Conservation (phyloP, 164 flowering plant species). For the Tetrastigma voinierianum region DNA sequence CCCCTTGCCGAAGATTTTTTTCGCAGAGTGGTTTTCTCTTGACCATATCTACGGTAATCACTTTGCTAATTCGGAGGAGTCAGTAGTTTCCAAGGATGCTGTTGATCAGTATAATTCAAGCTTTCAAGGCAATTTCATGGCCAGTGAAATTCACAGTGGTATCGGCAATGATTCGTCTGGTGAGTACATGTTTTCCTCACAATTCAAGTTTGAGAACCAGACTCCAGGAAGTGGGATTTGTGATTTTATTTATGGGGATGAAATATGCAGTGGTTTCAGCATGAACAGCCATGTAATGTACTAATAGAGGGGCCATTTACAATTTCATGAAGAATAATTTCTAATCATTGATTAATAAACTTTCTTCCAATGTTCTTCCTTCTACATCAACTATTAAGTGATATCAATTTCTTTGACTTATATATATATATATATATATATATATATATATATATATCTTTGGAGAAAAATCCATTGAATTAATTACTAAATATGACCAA, state of each 20-base stretch:
- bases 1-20: conserved; percentile 57
- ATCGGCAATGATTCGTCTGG: background rate
- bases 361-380: no score
- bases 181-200: conserved; percentile 18
- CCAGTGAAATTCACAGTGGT: conserved; percentile 20
- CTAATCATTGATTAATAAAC: no score
- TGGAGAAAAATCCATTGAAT: no score
- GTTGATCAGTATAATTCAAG: conserved; percentile 7
- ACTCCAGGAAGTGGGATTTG: conserved; percentile 24
- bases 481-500: no score
- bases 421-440: no score
- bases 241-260: conserved; percentile 33
- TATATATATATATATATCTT: no score
- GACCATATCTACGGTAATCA: conserved; percentile 19
- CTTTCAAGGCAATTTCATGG: conserved; percentile 8
- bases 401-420: no score
- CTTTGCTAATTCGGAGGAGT: conserved; percentile 7
- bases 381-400: no score
- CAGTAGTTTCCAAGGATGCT: background rate
- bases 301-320: conserved; percentile 12
- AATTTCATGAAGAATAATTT: conserved; percentile 16
- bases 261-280: conserved; percentile 25
- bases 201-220: conserved; percentile 28
- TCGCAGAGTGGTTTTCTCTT: conserved; percentile 66
- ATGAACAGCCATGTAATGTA: conserved; percentile 29